phyloP scores from a whole-genome alignment of 768 basidiomycete genomes.

The Agrocybe praecox region DNA sequence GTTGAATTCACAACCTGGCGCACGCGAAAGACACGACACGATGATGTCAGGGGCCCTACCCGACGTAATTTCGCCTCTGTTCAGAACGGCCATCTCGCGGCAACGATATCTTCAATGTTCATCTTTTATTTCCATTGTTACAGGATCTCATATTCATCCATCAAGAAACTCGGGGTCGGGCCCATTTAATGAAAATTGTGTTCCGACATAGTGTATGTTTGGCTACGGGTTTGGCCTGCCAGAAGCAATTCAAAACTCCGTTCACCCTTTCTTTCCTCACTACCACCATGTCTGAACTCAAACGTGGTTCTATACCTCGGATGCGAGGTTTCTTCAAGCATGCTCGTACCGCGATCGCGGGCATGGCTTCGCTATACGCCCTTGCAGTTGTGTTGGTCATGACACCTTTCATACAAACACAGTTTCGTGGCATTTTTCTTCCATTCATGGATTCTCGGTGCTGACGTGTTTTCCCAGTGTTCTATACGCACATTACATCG shows the following conservation, averaged over 20 bases:
- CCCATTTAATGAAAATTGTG: neutral
- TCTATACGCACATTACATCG: slow-evolving; percentile 40
- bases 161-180: neutral
- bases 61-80: no score
- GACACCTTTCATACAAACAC: slow-evolving; percentile 41
- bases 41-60: no score
- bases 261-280: slow-evolving; percentile 10
- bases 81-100: no score
- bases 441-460: neutral
- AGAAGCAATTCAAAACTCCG: neutral
- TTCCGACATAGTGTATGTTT: neutral
- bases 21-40: no score
- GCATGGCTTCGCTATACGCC: slow-evolving; percentile 17
- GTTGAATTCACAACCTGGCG: no score
- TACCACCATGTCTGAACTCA: slow-evolving; percentile 17
- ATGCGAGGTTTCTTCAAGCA: slow-evolving; percentile 6
- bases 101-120: no score
- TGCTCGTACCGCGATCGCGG: slow-evolving; percentile 12
- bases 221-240: neutral
- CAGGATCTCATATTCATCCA: no score
- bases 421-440: slow-evolving; percentile 25
- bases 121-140: no score
- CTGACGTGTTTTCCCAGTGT: slow-evolving; percentile 23
- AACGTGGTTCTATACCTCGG: slow-evolving; percentile 1
- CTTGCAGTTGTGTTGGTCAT: slow-evolving; percentile 31